Conservation (phyloP, 768 basidiomycete genomes). For the Suillus hirtellus region DNA sequence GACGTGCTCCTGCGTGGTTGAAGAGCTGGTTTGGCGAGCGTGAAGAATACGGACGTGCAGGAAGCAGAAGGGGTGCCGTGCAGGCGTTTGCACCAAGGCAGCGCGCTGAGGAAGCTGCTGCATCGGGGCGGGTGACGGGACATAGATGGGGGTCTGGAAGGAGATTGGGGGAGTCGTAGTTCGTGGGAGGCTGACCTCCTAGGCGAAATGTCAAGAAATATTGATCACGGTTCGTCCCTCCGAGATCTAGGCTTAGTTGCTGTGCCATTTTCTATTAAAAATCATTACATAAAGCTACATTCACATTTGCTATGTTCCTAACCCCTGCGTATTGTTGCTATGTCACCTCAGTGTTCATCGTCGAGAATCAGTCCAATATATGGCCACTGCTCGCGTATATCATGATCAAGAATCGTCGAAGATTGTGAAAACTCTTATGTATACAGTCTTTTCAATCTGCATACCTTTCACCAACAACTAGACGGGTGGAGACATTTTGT, state of each 20-base stretch:
- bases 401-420: neutral
- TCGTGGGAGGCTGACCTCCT: neutral
- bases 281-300: neutral
- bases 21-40: conserved; percentile 45
- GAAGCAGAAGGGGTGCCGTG: conserved; percentile 48
- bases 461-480: too few relatives aligned
- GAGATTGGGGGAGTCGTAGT: conserved; percentile 41
- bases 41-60: conserved; percentile 32
- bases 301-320: neutral
- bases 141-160: conserved; percentile 58
- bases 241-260: neutral
- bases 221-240: neutral
- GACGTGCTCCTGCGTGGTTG: conserved; percentile 63
- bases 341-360: neutral
- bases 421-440: too few relatives aligned
- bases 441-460: neutral
- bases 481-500: too few relatives aligned
- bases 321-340: neutral
- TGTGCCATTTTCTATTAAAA: neutral
- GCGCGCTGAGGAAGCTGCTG: conserved; percentile 22
- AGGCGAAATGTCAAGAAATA: neutral
- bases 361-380: neutral
- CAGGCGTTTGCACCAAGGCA: conserved; percentile 58
- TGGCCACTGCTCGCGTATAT: neutral
- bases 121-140: conserved; percentile 28